These are phyloP conservation scores for Beauveria rudraprayagi DNA, from an alignment of 2,329 filamentous ascomycete genomes.

Conservation along the genomic window DNA sequence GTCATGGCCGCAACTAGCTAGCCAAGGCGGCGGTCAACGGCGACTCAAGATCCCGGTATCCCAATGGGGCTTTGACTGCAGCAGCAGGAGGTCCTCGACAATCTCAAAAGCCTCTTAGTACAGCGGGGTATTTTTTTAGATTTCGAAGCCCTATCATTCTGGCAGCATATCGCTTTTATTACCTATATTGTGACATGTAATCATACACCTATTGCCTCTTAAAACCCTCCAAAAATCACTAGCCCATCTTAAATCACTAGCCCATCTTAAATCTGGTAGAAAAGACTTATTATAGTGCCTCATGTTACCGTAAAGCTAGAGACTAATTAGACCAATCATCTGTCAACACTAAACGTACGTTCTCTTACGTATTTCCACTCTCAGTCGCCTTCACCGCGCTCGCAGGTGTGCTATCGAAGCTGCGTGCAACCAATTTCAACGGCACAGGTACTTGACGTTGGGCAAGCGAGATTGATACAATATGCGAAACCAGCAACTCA, in stretches of 20 bases:
- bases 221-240: no score
- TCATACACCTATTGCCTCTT: no score
- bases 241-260: no score
- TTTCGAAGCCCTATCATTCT: neutral
- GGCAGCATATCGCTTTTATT: neutral
- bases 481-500: conserved; percentile 82
- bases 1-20: neutral
- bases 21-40: neutral
- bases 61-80: conserved; percentile 53
- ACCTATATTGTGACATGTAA: no score
- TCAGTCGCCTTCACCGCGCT: conserved; percentile 72
- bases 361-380: neutral
- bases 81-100: conserved; percentile 58
- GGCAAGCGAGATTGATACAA: conserved; percentile 65
- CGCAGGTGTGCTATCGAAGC: conserved; percentile 62
- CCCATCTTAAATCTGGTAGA: no score
- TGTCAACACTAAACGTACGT: no score
- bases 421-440: conserved; percentile 77
- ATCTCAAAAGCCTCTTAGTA: conserved; percentile 62
- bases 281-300: no score
- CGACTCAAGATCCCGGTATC: neutral
- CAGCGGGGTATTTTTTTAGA: no score
- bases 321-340: no score
- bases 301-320: no score
- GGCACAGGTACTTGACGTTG: conserved; percentile 83